These are phyloP conservation scores for Ogataea nakhonphanomensis DNA, from an alignment of 805 yeast species.

Conservation along the genomic window DNA sequence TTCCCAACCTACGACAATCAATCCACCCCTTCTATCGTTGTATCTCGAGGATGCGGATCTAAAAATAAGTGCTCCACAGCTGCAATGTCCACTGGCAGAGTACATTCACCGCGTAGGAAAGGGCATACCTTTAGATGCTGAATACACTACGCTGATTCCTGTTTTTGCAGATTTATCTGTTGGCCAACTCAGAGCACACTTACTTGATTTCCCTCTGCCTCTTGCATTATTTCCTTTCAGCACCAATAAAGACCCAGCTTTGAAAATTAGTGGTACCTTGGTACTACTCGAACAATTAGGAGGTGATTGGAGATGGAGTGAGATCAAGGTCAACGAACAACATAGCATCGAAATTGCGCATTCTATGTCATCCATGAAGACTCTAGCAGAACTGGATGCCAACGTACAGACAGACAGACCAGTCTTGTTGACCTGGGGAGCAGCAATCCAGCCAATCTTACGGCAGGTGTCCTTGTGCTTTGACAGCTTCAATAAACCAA, in stretches of 20 bases:
- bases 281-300: slow-evolving; percentile 66
- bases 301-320: slow-evolving; percentile 47
- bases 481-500: slow-evolving; percentile 86
- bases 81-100: slow-evolving; percentile 39
- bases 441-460: slow-evolving; percentile 77
- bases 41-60: slow-evolving; percentile 2
- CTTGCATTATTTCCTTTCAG: slow-evolving; percentile 61
- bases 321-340: slow-evolving; percentile 41
- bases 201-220: slow-evolving; percentile 87
- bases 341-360: slow-evolving; percentile 65
- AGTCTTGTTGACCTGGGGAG: slow-evolving; percentile 78
- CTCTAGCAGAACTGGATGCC: slow-evolving; percentile 59
- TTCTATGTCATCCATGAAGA: slow-evolving; percentile 71
- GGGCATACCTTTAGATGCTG: slow-evolving; percentile 71
- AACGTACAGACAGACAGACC: slow-evolving; percentile 53
- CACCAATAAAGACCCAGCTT: slow-evolving; percentile 8
- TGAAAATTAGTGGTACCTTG: slow-evolving; percentile 55
- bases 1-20: slow-evolving; percentile 12
- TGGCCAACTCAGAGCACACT: slow-evolving; percentile 61
- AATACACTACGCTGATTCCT: slow-evolving; percentile 69
- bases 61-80: slow-evolving; percentile 18
- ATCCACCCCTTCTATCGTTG: slow-evolving; percentile 6
- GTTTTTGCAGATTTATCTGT: slow-evolving; percentile 52
- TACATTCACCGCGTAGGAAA: slow-evolving; percentile 74
- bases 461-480: slow-evolving; percentile 74